Evolutionary conservation across 2,329 filamentous ascomycete species (phyloP).

Genomic region (Xylaria arbuscula): DNA sequence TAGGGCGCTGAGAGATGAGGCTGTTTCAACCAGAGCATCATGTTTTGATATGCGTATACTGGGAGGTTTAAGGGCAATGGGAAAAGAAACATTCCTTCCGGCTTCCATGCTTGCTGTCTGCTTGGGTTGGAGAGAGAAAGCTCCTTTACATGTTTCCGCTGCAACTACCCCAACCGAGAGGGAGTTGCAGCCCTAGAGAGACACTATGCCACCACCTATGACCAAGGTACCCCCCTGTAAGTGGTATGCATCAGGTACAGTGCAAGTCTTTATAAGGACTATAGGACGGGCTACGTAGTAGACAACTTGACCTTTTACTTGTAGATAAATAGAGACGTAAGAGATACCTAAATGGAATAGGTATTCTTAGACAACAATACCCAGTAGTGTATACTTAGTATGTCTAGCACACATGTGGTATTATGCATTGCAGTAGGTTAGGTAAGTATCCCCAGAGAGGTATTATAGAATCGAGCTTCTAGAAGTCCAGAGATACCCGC

Average conservation of each 20-base stretch:
- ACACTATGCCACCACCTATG: background rate
- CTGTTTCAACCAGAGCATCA: constrained; percentile 2
- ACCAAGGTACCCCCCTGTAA: background rate
- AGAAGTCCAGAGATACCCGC: background rate
- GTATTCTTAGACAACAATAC: background rate
- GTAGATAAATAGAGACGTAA: background rate
- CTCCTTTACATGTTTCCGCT: background rate
- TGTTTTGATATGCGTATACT: background rate
- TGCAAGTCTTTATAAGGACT: no score
- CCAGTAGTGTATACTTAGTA: no score
- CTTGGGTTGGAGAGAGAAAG: background rate
- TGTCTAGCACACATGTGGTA: background rate
- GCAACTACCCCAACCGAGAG: constrained; percentile 1
- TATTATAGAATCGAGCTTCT: background rate
- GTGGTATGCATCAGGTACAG: background rate
- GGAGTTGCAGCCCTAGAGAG: background rate
- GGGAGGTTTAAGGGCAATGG: background rate
- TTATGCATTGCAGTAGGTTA: constrained; percentile 4
- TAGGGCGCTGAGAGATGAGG: background rate
- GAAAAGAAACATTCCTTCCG: background rate
- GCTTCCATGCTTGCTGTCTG: background rate
- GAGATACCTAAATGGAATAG: background rate
- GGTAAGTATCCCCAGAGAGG: background rate
- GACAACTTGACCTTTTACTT: no score
- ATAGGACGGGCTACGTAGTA: no score